Percentiles rank a stretch among this genome's conserved stretches.
Evolutionary conservation across 1,139 yeast genomes (phyloP).

Genomic region (Debaryomyces udenii): DNA sequence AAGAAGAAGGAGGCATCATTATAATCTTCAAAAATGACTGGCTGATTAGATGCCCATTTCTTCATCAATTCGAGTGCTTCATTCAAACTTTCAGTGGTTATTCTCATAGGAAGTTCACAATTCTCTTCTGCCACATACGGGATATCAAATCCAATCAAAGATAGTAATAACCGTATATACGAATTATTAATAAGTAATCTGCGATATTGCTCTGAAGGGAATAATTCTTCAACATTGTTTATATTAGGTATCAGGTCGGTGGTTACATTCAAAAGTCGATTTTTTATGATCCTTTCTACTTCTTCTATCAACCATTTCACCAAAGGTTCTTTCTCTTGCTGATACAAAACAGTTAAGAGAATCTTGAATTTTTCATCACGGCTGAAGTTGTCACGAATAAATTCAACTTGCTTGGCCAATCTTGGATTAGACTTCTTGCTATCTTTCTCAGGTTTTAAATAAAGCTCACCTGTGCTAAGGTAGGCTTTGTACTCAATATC

Average conservation of each 20-base stretch:
- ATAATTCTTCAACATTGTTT: constrained; percentile 17
- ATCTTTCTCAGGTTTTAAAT: constrained; percentile 23
- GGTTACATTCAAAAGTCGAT: constrained; percentile 21
- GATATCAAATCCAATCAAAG: constrained; percentile 38
- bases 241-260: constrained; percentile 12
- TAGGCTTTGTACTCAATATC: constrained; percentile 41
- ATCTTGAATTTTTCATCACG: constrained; percentile 46
- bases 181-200: constrained; percentile 41
- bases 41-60: constrained; percentile 37
- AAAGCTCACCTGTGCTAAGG: constrained; percentile 56
- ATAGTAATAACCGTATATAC: constrained; percentile 36
- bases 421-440: constrained; percentile 23
- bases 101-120: constrained; percentile 29
- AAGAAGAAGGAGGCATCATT: constrained; percentile 42
- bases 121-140: constrained; percentile 40
- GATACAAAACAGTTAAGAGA: constrained; percentile 51
- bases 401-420: constrained; percentile 42
- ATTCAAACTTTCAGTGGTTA: constrained; percentile 23
- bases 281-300: constrained; percentile 33
- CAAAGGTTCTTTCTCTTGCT: constrained; percentile 43
- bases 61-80: constrained; percentile 29
- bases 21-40: constrained; percentile 44
- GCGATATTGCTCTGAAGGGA: constrained; percentile 22
- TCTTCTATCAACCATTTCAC: constrained; percentile 49
- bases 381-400: constrained; percentile 32